A percentile compares a stretch with the other conserved stretches of the same genome.
These are phyloP conservation scores for Ephemerocybe angulata DNA, from an alignment of 768 basidiomycete species.

Conservation along the genomic window DNA sequence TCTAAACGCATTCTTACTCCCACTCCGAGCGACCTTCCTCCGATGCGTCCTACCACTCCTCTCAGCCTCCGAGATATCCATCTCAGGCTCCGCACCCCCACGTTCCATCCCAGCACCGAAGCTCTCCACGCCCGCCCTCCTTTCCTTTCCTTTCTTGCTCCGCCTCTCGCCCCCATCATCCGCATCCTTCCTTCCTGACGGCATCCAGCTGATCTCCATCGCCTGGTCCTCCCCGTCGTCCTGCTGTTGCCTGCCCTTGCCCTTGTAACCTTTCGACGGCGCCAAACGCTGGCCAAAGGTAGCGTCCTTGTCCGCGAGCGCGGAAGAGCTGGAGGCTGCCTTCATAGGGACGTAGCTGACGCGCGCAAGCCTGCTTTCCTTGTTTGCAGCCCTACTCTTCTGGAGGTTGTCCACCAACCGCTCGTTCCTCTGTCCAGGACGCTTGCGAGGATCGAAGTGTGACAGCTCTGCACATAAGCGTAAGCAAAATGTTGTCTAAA, in stretches of 20 bases:
- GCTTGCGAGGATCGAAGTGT: conserved; percentile 47
- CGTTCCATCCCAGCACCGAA: conserved; percentile 91
- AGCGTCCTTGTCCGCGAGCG: conserved; percentile 43
- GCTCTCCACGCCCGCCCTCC: conserved; percentile 62
- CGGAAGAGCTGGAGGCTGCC: conserved; percentile 31
- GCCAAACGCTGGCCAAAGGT: conserved; percentile 70
- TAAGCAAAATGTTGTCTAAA: conserved; percentile 10
- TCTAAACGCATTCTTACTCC: conserved; percentile 83
- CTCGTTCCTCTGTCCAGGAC: conserved; percentile 45
- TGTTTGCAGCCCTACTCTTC: conserved; percentile 31
- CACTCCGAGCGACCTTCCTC: conserved; percentile 78
- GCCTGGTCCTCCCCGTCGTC: conserved; percentile 31
- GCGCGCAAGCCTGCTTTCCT: conserved; percentile 43
- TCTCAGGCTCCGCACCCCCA: conserved; percentile 50
- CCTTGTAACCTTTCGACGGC: conserved; percentile 15
- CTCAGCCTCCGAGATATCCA: conserved; percentile 54
- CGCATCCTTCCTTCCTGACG: conserved; percentile 42
- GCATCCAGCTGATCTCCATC: conserved; percentile 84
- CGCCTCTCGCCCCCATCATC: conserved; percentile 27
- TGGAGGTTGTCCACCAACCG: conserved; percentile 43
- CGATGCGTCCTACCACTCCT: conserved; percentile 76
- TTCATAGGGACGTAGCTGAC: conserved; percentile 68
- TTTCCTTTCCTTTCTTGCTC: conserved; percentile 26
- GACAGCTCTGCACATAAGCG: conserved; percentile 40
- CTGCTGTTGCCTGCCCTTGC: conserved; percentile 5